A percentile compares a stretch with the other conserved stretches of the same genome.
Evolutionary conservation across 2,329 filamentous ascomycete species (phyloP).

Genomic region (Claviceps digitariae): DNA sequence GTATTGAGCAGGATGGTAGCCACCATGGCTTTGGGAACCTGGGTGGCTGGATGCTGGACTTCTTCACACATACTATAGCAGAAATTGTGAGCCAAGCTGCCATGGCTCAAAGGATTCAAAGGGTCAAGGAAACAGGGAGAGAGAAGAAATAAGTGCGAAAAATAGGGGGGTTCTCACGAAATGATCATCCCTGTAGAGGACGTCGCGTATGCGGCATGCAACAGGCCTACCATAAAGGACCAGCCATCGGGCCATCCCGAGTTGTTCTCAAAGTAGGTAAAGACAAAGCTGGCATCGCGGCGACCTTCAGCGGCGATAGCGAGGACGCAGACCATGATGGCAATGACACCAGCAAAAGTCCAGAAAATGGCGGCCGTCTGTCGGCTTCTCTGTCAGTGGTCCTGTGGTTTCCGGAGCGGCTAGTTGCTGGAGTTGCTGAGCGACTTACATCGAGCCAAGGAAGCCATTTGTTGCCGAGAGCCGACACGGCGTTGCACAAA

Average conservation of each 20-base stretch:
- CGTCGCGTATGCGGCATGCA: slow-evolving; percentile 61
- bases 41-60: slow-evolving; percentile 48
- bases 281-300: slow-evolving; percentile 47
- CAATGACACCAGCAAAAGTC: slow-evolving; percentile 59
- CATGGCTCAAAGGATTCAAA: neutral
- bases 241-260: slow-evolving; percentile 60
- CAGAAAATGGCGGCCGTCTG: slow-evolving; percentile 58
- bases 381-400: neutral
- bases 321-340: slow-evolving; percentile 48
- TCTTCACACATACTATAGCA: slow-evolving; percentile 56
- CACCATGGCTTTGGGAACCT: slow-evolving; percentile 63
- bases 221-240: slow-evolving; percentile 59
- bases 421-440: neutral
- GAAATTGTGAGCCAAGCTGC: neutral
- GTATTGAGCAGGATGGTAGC: slow-evolving; percentile 53
- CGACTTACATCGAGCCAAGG: slow-evolving; percentile 53
- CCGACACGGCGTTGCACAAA: slow-evolving; percentile 49
- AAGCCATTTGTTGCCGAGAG: slow-evolving; percentile 53
- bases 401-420: neutral
- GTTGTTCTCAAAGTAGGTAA: slow-evolving; percentile 52
- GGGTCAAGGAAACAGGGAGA: neutral
- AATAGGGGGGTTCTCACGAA: slow-evolving; percentile 34
- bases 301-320: slow-evolving; percentile 57
- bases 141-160: slow-evolving; percentile 7
- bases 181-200: slow-evolving; percentile 72